Evolutionary conservation across 2,329 filamentous ascomycete genomes (phyloP), one percentile per base, ranked within the genome.

Genomic region (Hortaea werneckii): DNA sequence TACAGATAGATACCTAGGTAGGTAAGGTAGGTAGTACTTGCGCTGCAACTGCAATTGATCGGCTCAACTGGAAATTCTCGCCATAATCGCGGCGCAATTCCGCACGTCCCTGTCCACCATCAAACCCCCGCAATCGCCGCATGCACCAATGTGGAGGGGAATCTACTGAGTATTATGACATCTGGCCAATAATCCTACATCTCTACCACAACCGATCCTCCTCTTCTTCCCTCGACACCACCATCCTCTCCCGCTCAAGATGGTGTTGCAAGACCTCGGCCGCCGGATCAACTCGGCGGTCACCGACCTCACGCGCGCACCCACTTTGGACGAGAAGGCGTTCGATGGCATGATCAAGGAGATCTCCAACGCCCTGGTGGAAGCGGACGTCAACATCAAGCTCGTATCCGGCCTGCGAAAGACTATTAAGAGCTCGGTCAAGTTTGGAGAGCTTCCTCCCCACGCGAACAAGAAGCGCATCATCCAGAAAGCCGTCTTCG

Each of bases 271-370:
- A 81, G 92, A 98, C 78, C 80, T 98, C 49, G 92, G 92, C 59
- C 88, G 90, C 76, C 92, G 92, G 72, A 96, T 98, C 69, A 96
- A 95, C 72, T 80, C 87, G 75, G 92, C 92, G 61, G 86, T 98
- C 72, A 85, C 82, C 53, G 90, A 95, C 72, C 77, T 96, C 61
- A 95, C 90, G 49, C 79, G 90, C 61, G 87, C 92, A 48, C 85
- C 82, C 54, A 95, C 94, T 63, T 80, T 96, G 58, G 90, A 96
- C 65, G 92, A 98, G 72, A 96, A 96, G 83, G 88, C 89, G 37
- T 96, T 98, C 66, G 92, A 98, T 74, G 77, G 78, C 59, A 98
- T 98, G 92, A 78, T 98, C 66, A 96, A 96, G 72, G 89, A 96
- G 70, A 96, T 98, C 61, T 94, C 88, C 66, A 81, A 89, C 54